A percentile compares a stretch with the other conserved stretches of the same genome.
These are phyloP conservation scores for Phialophora macrospora DNA, from an alignment of 2,329 filamentous ascomycete species.

Conservation along the genomic window DNA sequence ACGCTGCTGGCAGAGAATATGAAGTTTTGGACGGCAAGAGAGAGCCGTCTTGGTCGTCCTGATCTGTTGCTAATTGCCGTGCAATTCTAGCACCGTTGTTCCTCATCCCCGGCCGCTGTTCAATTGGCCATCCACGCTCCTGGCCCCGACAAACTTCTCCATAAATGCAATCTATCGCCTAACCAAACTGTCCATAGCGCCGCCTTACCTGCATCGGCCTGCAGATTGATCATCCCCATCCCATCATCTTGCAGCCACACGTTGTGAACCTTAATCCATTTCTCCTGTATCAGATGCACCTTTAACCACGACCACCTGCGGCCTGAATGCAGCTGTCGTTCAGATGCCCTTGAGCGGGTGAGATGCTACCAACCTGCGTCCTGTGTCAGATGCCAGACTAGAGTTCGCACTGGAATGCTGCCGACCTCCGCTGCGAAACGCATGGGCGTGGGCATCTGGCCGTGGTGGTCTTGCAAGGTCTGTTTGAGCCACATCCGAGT, in stretches of 20 bases:
- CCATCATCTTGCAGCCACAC: slow-evolving; percentile 20
- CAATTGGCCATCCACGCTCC: slow-evolving; percentile 13
- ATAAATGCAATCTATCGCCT: slow-evolving; percentile 23
- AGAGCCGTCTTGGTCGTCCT: no score
- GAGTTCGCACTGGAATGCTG: slow-evolving; percentile 12
- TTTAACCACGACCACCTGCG: background rate
- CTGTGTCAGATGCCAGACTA: slow-evolving; percentile 1
- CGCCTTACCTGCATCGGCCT: slow-evolving; percentile 12
- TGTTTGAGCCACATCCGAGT: slow-evolving; percentile 12
- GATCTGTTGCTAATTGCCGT: background rate
- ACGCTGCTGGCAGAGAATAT: background rate
- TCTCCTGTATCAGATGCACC: slow-evolving; percentile 23
- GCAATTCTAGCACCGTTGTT: background rate
- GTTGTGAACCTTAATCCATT: slow-evolving; percentile 12
- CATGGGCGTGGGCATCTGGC: slow-evolving; percentile 8
- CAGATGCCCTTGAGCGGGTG: background rate
- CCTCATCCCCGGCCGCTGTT: background rate
- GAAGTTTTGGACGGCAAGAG: background rate
- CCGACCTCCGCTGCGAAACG: background rate
- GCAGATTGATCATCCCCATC: slow-evolving; percentile 27
- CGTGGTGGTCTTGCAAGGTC: slow-evolving; percentile 7
- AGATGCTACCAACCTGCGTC: slow-evolving; percentile 5
- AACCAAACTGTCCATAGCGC: slow-evolving; percentile 20
- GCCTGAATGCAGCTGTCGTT: background rate
- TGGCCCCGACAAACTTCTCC: slow-evolving; percentile 19